Percentiles rank a stretch among this genome's conserved stretches.
Evolutionary conservation across 371 early-diverging fungal genomes (phyloP).

Genomic region (Syncephalastrum contaminatum): DNA sequence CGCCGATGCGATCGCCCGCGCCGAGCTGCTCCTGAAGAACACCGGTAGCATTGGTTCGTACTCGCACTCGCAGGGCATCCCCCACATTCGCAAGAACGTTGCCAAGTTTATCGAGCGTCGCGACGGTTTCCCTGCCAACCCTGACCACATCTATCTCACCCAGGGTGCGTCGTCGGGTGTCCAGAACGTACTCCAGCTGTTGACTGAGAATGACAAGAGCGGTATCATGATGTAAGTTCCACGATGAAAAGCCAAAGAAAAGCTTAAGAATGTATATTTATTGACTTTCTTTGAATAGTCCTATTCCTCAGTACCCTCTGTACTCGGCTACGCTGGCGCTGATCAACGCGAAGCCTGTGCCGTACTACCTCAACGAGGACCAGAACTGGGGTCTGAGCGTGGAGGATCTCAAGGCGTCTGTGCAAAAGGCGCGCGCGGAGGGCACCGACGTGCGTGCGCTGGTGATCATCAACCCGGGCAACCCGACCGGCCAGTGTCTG

Average conservation of each 20-base stretch:
- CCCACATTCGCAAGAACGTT: slow-evolving; percentile 73
- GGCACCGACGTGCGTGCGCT: slow-evolving; percentile 89
- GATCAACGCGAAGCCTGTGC: slow-evolving; percentile 78
- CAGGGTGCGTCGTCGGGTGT: slow-evolving; percentile 87
- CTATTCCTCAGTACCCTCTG: slow-evolving; percentile 74
- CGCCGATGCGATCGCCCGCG: slow-evolving; percentile 80
- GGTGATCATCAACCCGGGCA: slow-evolving; percentile 95
- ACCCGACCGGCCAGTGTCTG: slow-evolving; percentile 92
- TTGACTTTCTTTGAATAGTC: slow-evolving; percentile 44
- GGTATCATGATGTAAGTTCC: slow-evolving; percentile 81
- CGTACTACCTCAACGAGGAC: slow-evolving; percentile 85
- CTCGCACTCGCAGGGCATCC: slow-evolving; percentile 88
- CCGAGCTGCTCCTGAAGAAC: slow-evolving; percentile 59
- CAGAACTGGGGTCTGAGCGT: slow-evolving; percentile 78
- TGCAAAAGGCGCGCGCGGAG: slow-evolving; percentile 57
- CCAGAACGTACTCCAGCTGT: slow-evolving; percentile 76
- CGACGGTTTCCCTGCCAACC: slow-evolving; percentile 81
- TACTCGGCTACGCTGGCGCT: slow-evolving; percentile 88
- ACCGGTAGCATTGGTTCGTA: slow-evolving; percentile 85
- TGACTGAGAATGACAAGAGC: slow-evolving; percentile 71
- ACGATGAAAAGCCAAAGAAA: not conserved
- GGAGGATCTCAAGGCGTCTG: slow-evolving; percentile 55
- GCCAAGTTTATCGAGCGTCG: slow-evolving; percentile 82
- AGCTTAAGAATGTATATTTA: slow-evolving; percentile 2
- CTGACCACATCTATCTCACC: slow-evolving; percentile 85